Base-by-base conservation (phyloP, 164 flowering plant species). In the Tinospora cordifolia region DNA sequence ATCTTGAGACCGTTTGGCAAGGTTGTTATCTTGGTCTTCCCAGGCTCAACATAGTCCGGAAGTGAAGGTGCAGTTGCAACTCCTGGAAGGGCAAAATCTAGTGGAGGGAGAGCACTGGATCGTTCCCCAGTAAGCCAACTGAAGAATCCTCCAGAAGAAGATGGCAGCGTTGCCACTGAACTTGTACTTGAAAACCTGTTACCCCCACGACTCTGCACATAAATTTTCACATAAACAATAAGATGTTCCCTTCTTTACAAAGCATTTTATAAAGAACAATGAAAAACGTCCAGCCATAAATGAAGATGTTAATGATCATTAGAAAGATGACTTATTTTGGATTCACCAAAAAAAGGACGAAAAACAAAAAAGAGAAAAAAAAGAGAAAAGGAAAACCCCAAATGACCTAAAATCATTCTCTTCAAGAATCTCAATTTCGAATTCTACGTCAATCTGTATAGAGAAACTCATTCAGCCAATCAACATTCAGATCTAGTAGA, bases 1-100 rank as follows among this genome's bases (percentile, higher is more conserved):
- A 94, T 78, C 74, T 75, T 86, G 72, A 90, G 76, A 36, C 98
- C 98, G 84, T 90, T 92, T 7, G 91, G 77, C 26, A 94, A 93
- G 21, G 91, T 89, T 38, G 97, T 88, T 66, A 92, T 85, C 84
- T 84, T 81, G 62, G 92, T 89, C 81, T 84, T 84, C 39, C 84
- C 83, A 13, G 90, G 92, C 73, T 92, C 88, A 69, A 92, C 88
- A 72, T 74, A 75, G 74, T 94, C 98, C 3, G 97, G 98, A 41
- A 94, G 78, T 21, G 92, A 69, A 66, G 93, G 89, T 14, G 96
- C 88, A 15, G 84, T 76, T 0, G 75, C 63, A 49, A 90, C 85
- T 54, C 81, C 96, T 14, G 82, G 79, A 62, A 92, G 88, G 6
- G 99, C 91, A 59, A 83, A 79, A 68, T 86, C 86, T 39, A 90